These are phyloP conservation scores for Croton setiger DNA, from an alignment of 441 rosid genomes.

Conservation along the genomic window DNA sequence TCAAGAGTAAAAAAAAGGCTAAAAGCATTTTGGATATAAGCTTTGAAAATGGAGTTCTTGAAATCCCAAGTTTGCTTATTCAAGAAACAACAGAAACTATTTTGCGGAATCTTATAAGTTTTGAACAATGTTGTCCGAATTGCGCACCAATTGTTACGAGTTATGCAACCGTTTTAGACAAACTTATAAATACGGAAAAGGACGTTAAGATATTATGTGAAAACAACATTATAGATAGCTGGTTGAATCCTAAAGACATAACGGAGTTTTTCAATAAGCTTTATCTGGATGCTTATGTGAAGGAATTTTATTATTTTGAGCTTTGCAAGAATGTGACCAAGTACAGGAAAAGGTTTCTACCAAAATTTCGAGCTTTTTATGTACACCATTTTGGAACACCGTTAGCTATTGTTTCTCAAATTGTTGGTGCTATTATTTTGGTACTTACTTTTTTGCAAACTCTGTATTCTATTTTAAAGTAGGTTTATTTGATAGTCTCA, in stretches of 20 bases:
- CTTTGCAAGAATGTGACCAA: slow-evolving; percentile 1
- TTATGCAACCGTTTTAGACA: slow-evolving; percentile 28
- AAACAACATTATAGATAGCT: slow-evolving; percentile 6
- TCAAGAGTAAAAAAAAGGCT: neutral
- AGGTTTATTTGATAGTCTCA: neutral
- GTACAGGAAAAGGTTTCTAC: slow-evolving; percentile 15
- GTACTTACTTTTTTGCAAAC: slow-evolving; percentile 15
- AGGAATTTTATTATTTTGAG: slow-evolving; percentile 1
- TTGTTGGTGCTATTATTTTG: slow-evolving; percentile 10
- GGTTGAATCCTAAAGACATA: slow-evolving; percentile 25
- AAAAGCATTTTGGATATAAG: slow-evolving; percentile 22
- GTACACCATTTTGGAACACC: slow-evolving; percentile 25
- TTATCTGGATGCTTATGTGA: slow-evolving; percentile 21
- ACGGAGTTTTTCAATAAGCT: slow-evolving; percentile 29
- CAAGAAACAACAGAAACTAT: slow-evolving; percentile 28
- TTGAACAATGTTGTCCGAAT: slow-evolving; percentile 24
- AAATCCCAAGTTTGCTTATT: slow-evolving; percentile 24
- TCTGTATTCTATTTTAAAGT: slow-evolving; percentile 6
- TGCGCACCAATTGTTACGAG: slow-evolving; percentile 21
- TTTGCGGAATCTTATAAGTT: slow-evolving; percentile 32
- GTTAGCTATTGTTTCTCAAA: slow-evolving; percentile 18
- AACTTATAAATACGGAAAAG: slow-evolving; percentile 22
- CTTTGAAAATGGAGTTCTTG: slow-evolving; percentile 21
- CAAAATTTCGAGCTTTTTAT: slow-evolving; percentile 17
- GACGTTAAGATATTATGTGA: slow-evolving; percentile 24